Conservation (phyloP, 2,329 filamentous ascomycete species). For the Davidsoniella eucalypti region DNA sequence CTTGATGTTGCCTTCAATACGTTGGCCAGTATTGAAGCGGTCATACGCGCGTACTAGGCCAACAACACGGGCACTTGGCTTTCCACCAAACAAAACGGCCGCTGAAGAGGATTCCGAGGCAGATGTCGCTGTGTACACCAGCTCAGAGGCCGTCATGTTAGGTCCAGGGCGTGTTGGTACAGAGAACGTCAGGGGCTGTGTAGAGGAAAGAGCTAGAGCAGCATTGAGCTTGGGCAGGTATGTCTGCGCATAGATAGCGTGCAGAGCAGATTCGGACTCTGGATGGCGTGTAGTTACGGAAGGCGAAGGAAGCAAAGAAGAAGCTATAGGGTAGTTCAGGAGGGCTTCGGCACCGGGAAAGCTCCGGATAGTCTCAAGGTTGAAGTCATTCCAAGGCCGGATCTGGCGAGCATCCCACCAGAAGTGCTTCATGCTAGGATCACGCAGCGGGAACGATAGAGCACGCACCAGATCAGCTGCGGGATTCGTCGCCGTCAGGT, state of each 20-base stretch:
- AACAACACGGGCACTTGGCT: conserved; percentile 45
- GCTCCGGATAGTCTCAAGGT: conserved; percentile 49
- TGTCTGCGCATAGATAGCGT: conserved; percentile 57
- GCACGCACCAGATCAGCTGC: conserved; percentile 68
- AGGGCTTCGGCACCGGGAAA: conserved; percentile 58
- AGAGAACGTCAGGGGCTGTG: conserved; percentile 40
- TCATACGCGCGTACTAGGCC: conserved; percentile 86
- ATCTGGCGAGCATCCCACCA: conserved; percentile 95
- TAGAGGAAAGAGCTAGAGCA: conserved; percentile 60
- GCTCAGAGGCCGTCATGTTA: conserved; percentile 27
- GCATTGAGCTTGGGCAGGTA: conserved; percentile 80
- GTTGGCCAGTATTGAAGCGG: conserved; percentile 91
- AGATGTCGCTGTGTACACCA: conserved; percentile 49
- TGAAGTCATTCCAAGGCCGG: conserved; percentile 69
- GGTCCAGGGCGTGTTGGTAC: conserved; percentile 22
- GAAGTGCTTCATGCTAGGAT: conserved; percentile 61
- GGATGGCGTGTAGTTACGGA: conserved; percentile 46
- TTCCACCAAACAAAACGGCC: conserved; percentile 31
- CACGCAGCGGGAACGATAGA: conserved; percentile 51
- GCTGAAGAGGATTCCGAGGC: conserved; percentile 39
- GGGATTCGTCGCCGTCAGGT: conserved; percentile 66
- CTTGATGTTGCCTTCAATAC: conserved; percentile 66
- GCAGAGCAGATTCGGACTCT: conserved; percentile 61
- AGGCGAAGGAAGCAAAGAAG: conserved; percentile 43
- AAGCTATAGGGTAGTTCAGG: conserved; percentile 51